Evolutionary conservation across 2,329 filamentous ascomycete genomes (phyloP).

Genomic region (Claviceps sp.): DNA sequence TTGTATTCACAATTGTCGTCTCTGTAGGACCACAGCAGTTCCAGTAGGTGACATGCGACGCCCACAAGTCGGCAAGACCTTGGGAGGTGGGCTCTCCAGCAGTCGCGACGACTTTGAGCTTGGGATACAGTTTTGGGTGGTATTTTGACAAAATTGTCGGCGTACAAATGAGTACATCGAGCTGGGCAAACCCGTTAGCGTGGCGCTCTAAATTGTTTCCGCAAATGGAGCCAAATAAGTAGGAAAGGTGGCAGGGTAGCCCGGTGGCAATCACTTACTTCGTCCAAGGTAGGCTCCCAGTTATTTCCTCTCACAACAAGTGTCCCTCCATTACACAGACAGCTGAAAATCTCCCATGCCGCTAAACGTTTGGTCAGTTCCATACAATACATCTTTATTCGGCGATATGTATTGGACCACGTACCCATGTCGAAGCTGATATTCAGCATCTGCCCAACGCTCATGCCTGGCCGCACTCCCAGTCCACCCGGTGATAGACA

Average conservation of each 20-base stretch:
- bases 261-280: slow-evolving; percentile 19
- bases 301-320: slow-evolving; percentile 36
- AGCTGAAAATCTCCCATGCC: slow-evolving; percentile 46
- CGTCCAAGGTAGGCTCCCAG: slow-evolving; percentile 32
- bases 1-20: slow-evolving; percentile 46
- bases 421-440: slow-evolving; percentile 50
- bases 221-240: not conserved
- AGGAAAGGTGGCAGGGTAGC: not conserved
- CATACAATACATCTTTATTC: not conserved
- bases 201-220: not conserved
- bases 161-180: slow-evolving; percentile 41
- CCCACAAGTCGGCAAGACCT: slow-evolving; percentile 42
- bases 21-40: slow-evolving; percentile 49
- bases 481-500: slow-evolving; percentile 36
- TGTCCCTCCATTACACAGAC: slow-evolving; percentile 44
- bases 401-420: slow-evolving; percentile 10
- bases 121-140: slow-evolving; percentile 30
- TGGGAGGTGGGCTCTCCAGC: slow-evolving; percentile 40
- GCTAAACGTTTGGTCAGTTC: slow-evolving; percentile 22
- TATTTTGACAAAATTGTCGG: slow-evolving; percentile 41
- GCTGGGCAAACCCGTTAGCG: slow-evolving; percentile 9
- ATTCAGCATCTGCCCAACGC: slow-evolving; percentile 42
- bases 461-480: slow-evolving; percentile 33
- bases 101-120: slow-evolving; percentile 38
- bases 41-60: slow-evolving; percentile 32